Base-by-base conservation (phyloP, 345 rosid species). In the Dovyalis caffra region DNA sequence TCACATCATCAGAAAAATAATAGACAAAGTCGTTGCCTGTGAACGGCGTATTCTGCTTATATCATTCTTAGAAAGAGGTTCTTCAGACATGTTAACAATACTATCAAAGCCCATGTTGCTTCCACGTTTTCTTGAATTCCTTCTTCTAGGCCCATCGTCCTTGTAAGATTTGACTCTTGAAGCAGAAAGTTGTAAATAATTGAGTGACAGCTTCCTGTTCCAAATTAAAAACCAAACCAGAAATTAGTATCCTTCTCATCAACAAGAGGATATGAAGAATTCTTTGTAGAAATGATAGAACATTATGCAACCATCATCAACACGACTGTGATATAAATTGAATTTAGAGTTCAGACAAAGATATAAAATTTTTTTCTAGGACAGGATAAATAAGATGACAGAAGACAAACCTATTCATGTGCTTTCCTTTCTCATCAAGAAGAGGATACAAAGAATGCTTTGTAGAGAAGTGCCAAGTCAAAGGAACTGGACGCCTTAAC, bases 381-480 rank as follows among this genome's bases (percentile, higher is more conserved):
- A n/a, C 18, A 38, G 12, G 28, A n/a, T 26, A 53, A 25, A 69
- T 43, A 11, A 57, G 68, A 43, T 43, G 47, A 43, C 47, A 43
- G 45, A 38, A 63, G 66, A 78, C 66, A 66, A 58, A 95, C 99
- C 95, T 86, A 75, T 95, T 92, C 88, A 91, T 91, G 34, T 69
- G 83, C 77, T 80, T 91, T 83, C 97, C 92, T 82, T 84, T 89
- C 83, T 90, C 97, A 73, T 95, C 93, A 78, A 95, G 97, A 83
- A 95, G 92, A 38, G 94, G 93, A 38, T 85, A 69, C 79, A 92
- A 83, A 78, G 88, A 85, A 78, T 80, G 78, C 78, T 89, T 95
- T 29, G 97, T 92, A 66, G 99, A 92, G 84, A 95, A 92, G 82
- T 85, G 92, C 99, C 99, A 95, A 72, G 95, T 91, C 90, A 95